Base-by-base conservation (phyloP, 2,329 filamentous ascomycete species). In the Teratosphaeria nubilosa region DNA sequence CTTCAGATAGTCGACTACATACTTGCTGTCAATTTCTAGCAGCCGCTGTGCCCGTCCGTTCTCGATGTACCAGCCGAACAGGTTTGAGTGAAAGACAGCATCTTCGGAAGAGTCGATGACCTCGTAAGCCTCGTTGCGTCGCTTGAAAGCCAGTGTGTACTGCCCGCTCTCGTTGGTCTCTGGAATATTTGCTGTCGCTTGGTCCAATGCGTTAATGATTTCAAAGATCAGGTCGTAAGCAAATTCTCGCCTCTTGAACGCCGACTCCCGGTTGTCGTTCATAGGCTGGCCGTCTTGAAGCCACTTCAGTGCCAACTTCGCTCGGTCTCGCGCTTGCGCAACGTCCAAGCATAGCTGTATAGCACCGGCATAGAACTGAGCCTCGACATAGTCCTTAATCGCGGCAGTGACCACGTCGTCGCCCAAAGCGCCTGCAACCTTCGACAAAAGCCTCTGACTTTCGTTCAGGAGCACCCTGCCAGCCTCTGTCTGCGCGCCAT, bases 11-110 rank as follows among this genome's bases (percentile, higher is more conserved):
- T 86, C 88, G 50, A 95, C 82, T 27, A 97, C 90, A 67, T 91
- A 91, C 0, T 86, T 83, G 5, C 91, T 95, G 58, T 91, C 83
- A 55, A 94, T 90, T 37, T 87, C 85, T 34, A 99, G 82, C 30
- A 99, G 82, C 14, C 91, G 86, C 62, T 96, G 90, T 10, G 84
- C 87, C 85, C 89, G 91, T 20, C 88, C 87, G 70, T 91, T 86
- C 56, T 82, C 76, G 64, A 97, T 85, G 73, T 99, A 99, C 92
- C 94, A 99, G 68, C 96, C 91, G 71, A 96, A 99, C n/a, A 99
- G 80, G 67, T 90, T 90, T 61, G 90, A 95, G 71, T 97, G 87
- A 77, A 99, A 99, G 4, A 96, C 88, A 68, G 96, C 90, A 65
- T 99, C 94, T 14, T 86, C 82, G 0, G 92, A 95, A 59, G 82